Conservation (phyloP, 2,329 filamentous ascomycete genomes). For the Helicocarpus griseus region DNA sequence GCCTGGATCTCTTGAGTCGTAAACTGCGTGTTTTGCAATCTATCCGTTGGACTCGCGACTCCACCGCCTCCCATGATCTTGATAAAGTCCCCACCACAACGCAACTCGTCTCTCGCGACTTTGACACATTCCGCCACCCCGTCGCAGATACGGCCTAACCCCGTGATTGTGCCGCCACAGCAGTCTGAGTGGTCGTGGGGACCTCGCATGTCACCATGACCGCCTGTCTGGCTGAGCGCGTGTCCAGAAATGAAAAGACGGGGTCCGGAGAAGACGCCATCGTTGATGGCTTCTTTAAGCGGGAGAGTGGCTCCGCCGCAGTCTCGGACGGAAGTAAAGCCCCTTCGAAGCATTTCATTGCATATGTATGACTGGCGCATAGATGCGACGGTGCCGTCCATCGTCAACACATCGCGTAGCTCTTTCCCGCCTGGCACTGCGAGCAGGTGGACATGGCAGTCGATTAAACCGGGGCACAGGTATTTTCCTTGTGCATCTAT, state of each 20-base stretch:
- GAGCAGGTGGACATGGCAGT: conserved; percentile 43
- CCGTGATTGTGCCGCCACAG: conserved; percentile 37
- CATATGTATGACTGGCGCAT: conserved; percentile 41
- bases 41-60: conserved; percentile 47
- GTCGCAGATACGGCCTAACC: conserved; percentile 41
- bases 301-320: conserved; percentile 48
- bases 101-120: conserved; percentile 44
- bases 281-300: conserved; percentile 47
- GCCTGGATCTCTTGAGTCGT: conserved; percentile 47
- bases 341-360: conserved; percentile 43
- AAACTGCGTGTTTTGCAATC: conserved; percentile 47
- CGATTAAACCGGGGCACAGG: conserved; percentile 43
- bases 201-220: conserved; percentile 45
- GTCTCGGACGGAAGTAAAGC: conserved; percentile 51
- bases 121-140: conserved; percentile 47
- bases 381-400: conserved; percentile 14
- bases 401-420: conserved; percentile 13
- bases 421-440: conserved; percentile 32
- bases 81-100: conserved; percentile 50
- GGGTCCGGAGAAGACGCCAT: conserved; percentile 48
- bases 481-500: conserved; percentile 38
- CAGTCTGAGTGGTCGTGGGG: conserved; percentile 34
- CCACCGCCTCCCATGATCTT: conserved; percentile 54
- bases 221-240: conserved; percentile 49
- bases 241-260: conserved; percentile 46